A percentile compares a stretch with the other conserved stretches of the same genome.
phyloP scores from a whole-genome alignment of 495 filamentous ascomycete genomes.

The Neurospora sp. region DNA sequence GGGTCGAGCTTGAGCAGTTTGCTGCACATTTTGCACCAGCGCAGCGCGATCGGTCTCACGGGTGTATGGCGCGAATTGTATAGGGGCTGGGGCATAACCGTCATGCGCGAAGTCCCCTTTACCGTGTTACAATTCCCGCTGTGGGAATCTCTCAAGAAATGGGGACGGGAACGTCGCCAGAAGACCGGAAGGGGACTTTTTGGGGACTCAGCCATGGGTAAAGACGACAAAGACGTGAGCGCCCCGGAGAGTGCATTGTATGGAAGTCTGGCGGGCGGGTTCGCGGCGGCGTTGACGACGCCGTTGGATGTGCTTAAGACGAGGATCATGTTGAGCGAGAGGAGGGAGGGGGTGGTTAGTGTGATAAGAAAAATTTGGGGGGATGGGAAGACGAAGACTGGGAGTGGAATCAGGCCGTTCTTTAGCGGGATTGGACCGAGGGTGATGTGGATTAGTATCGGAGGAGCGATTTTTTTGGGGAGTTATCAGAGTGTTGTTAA shows the following conservation, averaged over 20 bases:
- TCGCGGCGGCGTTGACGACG: slow-evolving; percentile 84
- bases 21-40: slow-evolving; percentile 53
- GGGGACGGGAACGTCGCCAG: slow-evolving; percentile 29
- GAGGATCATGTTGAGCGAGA: slow-evolving; percentile 75
- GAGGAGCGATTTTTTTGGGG: slow-evolving; percentile 89
- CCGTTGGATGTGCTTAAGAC: slow-evolving; percentile 96
- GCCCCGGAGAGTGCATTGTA: slow-evolving; percentile 78
- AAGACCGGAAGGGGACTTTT: slow-evolving; percentile 40
- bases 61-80: slow-evolving; percentile 78
- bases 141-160: slow-evolving; percentile 83
- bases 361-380: slow-evolving; percentile 58
- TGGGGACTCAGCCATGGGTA: slow-evolving; percentile 30
- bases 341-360: slow-evolving; percentile 44
- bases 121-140: slow-evolving; percentile 94
- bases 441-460: slow-evolving; percentile 87
- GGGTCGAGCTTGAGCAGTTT: slow-evolving; percentile 45
- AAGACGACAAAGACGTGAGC: slow-evolving; percentile 37
- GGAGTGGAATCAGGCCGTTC: slow-evolving; percentile 62
- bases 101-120: slow-evolving; percentile 94
- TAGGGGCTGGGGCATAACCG: slow-evolving; percentile 79
- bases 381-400: slow-evolving; percentile 22
- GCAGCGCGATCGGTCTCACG: slow-evolving; percentile 29
- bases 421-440: slow-evolving; percentile 83
- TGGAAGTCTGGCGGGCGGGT: slow-evolving; percentile 71
- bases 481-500: slow-evolving; percentile 90